Evolutionary conservation across 331 rosid species (phyloP).

Genomic region (Prunus yedoensis): DNA sequence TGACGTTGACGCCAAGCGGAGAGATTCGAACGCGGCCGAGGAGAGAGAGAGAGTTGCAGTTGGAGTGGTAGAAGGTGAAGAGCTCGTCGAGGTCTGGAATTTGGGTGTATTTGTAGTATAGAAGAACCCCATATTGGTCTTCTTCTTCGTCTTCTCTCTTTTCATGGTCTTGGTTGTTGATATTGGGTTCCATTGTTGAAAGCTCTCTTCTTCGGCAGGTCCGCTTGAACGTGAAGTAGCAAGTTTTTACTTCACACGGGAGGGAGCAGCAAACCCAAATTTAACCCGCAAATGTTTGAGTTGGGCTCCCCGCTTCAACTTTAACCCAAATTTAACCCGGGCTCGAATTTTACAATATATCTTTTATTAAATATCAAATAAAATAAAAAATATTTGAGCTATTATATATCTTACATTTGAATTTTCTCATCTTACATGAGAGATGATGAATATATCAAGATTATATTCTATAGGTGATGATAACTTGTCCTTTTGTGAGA

Average conservation of each 20-base stretch:
- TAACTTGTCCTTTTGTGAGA: too few relatives aligned
- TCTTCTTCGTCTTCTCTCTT: constrained; percentile 12
- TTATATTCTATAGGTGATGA: too few relatives aligned
- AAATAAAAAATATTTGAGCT: too few relatives aligned
- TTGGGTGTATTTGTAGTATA: constrained; percentile 66
- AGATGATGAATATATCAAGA: too few relatives aligned
- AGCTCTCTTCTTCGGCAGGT: constrained; percentile 6
- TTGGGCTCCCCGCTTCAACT: neutral
- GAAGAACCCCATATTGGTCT: constrained; percentile 59
- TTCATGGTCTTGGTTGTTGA: neutral
- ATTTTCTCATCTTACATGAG: too few relatives aligned
- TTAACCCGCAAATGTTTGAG: neutral
- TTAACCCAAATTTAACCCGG: too few relatives aligned
- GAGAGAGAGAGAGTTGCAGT: constrained; percentile 70
- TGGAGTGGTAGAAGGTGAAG: constrained; percentile 58
- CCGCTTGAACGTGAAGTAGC: neutral
- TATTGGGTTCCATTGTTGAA: constrained; percentile 37
- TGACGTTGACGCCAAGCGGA: constrained; percentile 84
- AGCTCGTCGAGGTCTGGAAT: constrained; percentile 60
- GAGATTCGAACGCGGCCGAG: constrained; percentile 93
- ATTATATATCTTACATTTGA: too few relatives aligned
- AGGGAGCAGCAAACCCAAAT: neutral
- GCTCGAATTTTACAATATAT: too few relatives aligned
- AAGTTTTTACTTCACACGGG: neutral
- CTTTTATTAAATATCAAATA: too few relatives aligned